These are phyloP conservation scores for Metschnikowia matae DNA, from an alignment of 805 yeast genomes.

Conservation along the genomic window DNA sequence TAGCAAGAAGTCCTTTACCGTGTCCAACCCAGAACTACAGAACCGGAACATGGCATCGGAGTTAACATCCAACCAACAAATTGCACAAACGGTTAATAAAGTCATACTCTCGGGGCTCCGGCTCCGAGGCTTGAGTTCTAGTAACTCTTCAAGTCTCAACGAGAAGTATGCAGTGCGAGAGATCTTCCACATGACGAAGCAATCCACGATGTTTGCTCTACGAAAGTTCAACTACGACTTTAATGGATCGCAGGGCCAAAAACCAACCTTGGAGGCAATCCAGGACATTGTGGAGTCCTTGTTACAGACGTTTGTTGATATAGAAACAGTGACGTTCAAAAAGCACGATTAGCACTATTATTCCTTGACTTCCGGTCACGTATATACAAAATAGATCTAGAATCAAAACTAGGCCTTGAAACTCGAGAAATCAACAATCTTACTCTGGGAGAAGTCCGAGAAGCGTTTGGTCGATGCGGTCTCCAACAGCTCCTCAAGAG, in stretches of 20 bases:
- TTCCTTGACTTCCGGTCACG: background rate
- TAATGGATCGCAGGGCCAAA: constrained; percentile 10
- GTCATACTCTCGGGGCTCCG: constrained; percentile 40
- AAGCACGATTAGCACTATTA: background rate
- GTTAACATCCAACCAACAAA: constrained; percentile 26
- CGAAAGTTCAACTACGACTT: constrained; percentile 34
- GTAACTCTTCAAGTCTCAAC: constrained; percentile 20
- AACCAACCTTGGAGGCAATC: constrained; percentile 24
- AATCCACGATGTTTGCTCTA: constrained; percentile 36
- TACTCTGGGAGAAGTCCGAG: constrained; percentile 13
- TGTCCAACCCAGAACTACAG: constrained; percentile 7
- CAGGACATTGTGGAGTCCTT: constrained; percentile 40
- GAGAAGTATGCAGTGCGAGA: constrained; percentile 37
- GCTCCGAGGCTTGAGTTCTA: constrained; percentile 34
- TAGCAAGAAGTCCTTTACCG: constrained; percentile 14
- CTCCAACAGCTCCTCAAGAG: constrained; percentile 35
- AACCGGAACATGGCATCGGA: constrained; percentile 12
- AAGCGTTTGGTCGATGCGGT: constrained; percentile 23
- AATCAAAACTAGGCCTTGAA: constrained; percentile 5
- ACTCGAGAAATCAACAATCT: constrained; percentile 9
- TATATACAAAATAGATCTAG: background rate
- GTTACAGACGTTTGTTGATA: constrained; percentile 35
- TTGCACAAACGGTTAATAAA: constrained; percentile 30
- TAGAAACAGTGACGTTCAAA: constrained; percentile 15
- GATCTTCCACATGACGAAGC: constrained; percentile 38